These are phyloP conservation scores for Monarda citriodora DNA, from an alignment of 305 asterid genomes.

Conservation along the genomic window DNA sequence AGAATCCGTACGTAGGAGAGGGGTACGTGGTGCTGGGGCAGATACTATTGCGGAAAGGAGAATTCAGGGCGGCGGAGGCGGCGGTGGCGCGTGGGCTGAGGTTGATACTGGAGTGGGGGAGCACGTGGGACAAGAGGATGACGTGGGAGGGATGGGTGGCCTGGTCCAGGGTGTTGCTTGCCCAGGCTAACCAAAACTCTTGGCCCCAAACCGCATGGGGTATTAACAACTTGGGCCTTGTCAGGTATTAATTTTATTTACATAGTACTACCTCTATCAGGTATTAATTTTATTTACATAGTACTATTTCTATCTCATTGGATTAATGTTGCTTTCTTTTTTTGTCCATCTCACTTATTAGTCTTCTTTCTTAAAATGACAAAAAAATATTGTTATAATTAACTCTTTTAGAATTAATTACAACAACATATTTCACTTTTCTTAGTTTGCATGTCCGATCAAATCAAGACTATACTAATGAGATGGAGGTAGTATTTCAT, in stretches of 20 bases:
- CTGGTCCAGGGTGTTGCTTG: slow-evolving; percentile 70
- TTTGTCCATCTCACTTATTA: too few relatives aligned
- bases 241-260: slow-evolving; percentile 4
- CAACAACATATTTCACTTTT: too few relatives aligned
- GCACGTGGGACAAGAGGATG: slow-evolving; percentile 96
- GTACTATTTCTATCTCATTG: too few relatives aligned
- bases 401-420: too few relatives aligned
- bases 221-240: slow-evolving; percentile 70
- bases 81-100: slow-evolving; percentile 67
- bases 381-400: too few relatives aligned
- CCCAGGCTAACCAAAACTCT: slow-evolving; percentile 56
- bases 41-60: slow-evolving; percentile 50
- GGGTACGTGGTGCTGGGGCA: slow-evolving; percentile 64
- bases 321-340: too few relatives aligned
- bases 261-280: too few relatives aligned
- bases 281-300: background rate
- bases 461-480: too few relatives aligned
- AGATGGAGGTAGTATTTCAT: too few relatives aligned
- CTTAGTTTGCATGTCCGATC: too few relatives aligned
- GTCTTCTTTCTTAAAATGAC: too few relatives aligned
- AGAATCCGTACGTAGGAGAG: slow-evolving; percentile 83
- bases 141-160: slow-evolving; percentile 94
- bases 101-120: slow-evolving; percentile 79
- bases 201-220: slow-evolving; percentile 77
- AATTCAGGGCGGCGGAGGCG: slow-evolving; percentile 57